A percentile compares a stretch with the other conserved stretches of the same genome.
These are phyloP conservation scores for Exophiala sideris DNA, from an alignment of 2,329 filamentous ascomycete species.

Conservation along the genomic window DNA sequence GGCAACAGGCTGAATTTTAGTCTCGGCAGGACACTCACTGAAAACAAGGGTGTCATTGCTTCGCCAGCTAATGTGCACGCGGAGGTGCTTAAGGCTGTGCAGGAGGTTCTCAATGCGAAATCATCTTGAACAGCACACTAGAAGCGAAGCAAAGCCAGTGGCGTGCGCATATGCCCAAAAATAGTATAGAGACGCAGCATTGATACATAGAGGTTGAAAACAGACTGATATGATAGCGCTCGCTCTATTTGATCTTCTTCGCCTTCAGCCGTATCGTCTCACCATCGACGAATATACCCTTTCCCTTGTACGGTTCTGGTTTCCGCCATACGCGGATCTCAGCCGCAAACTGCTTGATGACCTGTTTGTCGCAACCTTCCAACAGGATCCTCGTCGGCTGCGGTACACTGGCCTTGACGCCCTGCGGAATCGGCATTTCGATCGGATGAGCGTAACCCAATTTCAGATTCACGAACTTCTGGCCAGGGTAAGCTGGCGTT, in stretches of 20 bases:
- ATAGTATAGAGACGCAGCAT: slow-evolving; percentile 13
- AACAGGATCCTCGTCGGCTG: slow-evolving; percentile 88
- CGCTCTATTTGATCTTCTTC: slow-evolving; percentile 83
- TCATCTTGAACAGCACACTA: slow-evolving; percentile 11
- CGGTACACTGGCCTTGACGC: slow-evolving; percentile 81
- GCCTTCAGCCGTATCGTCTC: slow-evolving; percentile 98
- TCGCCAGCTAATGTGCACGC: slow-evolving; percentile 73
- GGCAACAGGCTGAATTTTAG: slow-evolving; percentile 85
- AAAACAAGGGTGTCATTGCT: slow-evolving; percentile 92
- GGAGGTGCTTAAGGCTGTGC: slow-evolving; percentile 75
- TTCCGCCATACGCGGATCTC: slow-evolving; percentile 81
- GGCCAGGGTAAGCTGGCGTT: slow-evolving; percentile 66
- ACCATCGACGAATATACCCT: slow-evolving; percentile 96
- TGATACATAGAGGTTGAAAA: slow-evolving; percentile 24
- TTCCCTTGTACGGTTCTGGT: slow-evolving; percentile 98
- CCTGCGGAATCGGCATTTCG: slow-evolving; percentile 77
- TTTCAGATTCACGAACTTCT: slow-evolving; percentile 88
- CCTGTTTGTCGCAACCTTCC: slow-evolving; percentile 81
- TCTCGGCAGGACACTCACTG: slow-evolving; percentile 76
- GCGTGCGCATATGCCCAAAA: not conserved
- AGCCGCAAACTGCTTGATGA: slow-evolving; percentile 87
- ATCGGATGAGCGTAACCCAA: slow-evolving; percentile 96
- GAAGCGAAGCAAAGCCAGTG: too few species aligned
- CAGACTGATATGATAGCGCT: not conserved
- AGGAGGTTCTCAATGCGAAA: slow-evolving; percentile 65